Percentiles rank a stretch among this genome's conserved stretches.
phyloP scores from a whole-genome alignment of 805 yeast genomes.

The Vanderwaltozyma verrucispora region DNA sequence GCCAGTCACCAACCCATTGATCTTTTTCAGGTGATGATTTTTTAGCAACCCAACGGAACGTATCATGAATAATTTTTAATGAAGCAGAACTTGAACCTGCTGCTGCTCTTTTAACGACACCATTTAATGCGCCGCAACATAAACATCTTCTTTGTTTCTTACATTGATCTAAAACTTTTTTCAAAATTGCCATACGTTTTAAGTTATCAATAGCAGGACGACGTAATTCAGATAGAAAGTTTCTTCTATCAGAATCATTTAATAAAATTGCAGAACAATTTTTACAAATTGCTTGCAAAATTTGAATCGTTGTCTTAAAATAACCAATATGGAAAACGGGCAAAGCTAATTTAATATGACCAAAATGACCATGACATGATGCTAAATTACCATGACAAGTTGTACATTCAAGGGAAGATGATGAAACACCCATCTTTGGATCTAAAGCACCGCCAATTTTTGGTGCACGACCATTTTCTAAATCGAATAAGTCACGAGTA shows the following conservation, averaged over 20 bases:
- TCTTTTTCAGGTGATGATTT: conserved; percentile 75
- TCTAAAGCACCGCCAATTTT: conserved; percentile 83
- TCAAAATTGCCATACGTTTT: conserved; percentile 81
- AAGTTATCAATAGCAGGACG: conserved; percentile 84
- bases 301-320: conserved; percentile 81
- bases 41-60: conserved; percentile 92
- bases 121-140: conserved; percentile 79
- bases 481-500: conserved; percentile 83
- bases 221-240: conserved; percentile 66
- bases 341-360: conserved; percentile 82
- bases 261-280: conserved; percentile 71
- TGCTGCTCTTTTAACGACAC: conserved; percentile 95
- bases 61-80: conserved; percentile 87
- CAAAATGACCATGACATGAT: conserved; percentile 97
- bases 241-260: conserved; percentile 60
- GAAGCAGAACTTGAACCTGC: conserved; percentile 90
- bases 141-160: conserved; percentile 90
- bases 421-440: conserved; percentile 86
- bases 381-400: conserved; percentile 91
- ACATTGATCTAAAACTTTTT: conserved; percentile 80
- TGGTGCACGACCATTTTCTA: conserved; percentile 82
- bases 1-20: conserved; percentile 81
- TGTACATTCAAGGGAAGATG: conserved; percentile 72
- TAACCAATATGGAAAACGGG: conserved; percentile 98
- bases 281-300: conserved; percentile 86